A percentile compares a stretch with the other conserved stretches of the same genome.
Conservation (phyloP, 345 rosid species). For the Eucalyptus cladocalyx region DNA sequence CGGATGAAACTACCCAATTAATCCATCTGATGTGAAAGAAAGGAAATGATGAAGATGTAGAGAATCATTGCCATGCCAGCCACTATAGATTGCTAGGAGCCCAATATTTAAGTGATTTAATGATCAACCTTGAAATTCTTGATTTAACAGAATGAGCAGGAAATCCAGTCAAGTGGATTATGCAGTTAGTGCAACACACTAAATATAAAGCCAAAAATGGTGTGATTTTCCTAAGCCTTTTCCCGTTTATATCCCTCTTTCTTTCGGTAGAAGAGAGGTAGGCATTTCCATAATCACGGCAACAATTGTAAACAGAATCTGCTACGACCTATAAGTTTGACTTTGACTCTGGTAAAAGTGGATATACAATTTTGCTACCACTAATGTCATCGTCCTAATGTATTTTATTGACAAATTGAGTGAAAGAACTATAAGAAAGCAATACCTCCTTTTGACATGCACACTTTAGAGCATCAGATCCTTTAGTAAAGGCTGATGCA, state of each 20-base stretch:
- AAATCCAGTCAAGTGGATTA: background rate
- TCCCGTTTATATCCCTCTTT: background rate
- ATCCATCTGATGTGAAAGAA: conserved; percentile 33
- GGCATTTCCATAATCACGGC: background rate
- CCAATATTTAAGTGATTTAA: background rate
- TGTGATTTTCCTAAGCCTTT: background rate
- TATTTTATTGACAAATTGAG: background rate
- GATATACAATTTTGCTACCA: background rate
- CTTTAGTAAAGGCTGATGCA: conserved; percentile 75
- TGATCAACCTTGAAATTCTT: background rate
- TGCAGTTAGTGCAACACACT: background rate
- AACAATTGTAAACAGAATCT: background rate
- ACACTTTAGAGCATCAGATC: conserved; percentile 46
- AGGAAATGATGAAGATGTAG: background rate
- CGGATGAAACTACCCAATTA: conserved; percentile 27
- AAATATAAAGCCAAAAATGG: background rate
- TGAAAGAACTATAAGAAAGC: background rate
- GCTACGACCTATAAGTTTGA: background rate
- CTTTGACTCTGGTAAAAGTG: background rate
- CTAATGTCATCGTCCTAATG: background rate
- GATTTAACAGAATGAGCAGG: background rate
- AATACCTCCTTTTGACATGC: conserved; percentile 65
- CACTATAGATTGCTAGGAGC: background rate
- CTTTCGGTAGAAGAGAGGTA: background rate
- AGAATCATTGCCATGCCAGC: background rate